phyloP scores from a whole-genome alignment of 2,329 filamentous ascomycete species.

The Arachnopeziza araneosa region DNA sequence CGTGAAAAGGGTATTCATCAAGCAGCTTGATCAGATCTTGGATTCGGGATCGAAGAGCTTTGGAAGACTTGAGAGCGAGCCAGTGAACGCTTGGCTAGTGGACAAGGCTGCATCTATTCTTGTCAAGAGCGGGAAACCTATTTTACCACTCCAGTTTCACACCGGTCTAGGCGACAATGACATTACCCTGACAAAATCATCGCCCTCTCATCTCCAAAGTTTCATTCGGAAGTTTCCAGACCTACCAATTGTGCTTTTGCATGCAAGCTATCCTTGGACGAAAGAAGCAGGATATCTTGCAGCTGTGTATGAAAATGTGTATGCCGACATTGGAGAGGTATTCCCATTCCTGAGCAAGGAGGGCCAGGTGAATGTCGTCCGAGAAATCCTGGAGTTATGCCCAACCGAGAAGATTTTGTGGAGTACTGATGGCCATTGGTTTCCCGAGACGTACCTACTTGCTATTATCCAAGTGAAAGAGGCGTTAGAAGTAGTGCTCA shows the following conservation, averaged over 20 bases:
- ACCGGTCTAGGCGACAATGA: constrained; percentile 79
- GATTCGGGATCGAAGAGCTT: constrained; percentile 30
- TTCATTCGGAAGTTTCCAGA: constrained; percentile 65
- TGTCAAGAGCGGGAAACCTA: constrained; percentile 37
- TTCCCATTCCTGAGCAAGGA: constrained; percentile 74
- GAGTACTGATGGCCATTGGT: constrained; percentile 76
- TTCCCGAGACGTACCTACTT: constrained; percentile 71
- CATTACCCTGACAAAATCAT: constrained; percentile 62
- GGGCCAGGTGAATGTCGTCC: constrained; percentile 65
- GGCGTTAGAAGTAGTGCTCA: constrained; percentile 61
- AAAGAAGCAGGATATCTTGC: constrained; percentile 75
- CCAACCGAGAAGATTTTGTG: constrained; percentile 72
- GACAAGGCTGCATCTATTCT: constrained; percentile 57
- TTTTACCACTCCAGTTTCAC: constrained; percentile 78
- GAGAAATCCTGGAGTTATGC: constrained; percentile 68
- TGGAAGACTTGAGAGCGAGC: constrained; percentile 54
- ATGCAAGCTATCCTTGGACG: constrained; percentile 77
- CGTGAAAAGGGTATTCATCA: constrained; percentile 20
- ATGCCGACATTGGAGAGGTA: constrained; percentile 76
- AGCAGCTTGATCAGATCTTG: constrained; percentile 22
- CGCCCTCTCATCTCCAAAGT: constrained; percentile 68
- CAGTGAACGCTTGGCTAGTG: constrained; percentile 66
- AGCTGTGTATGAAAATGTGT: constrained; percentile 71
- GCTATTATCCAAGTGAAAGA: constrained; percentile 68
- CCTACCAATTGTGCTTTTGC: constrained; percentile 71